Base-by-base conservation (phyloP, 2,329 filamentous ascomycete genomes). In the Pseudocercospora vitis region DNA sequence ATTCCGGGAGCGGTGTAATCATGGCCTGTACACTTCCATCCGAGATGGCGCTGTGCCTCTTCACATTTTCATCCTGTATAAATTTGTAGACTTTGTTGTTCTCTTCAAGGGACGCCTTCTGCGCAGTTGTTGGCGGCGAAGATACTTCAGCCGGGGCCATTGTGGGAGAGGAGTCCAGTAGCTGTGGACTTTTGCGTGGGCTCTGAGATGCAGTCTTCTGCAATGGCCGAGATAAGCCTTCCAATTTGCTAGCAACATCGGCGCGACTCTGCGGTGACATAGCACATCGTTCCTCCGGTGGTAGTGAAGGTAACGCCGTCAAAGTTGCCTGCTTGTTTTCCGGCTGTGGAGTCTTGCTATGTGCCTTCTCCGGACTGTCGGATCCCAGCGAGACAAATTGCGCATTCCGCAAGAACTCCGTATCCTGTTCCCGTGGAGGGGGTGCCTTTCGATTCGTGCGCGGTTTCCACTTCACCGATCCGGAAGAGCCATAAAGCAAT, bases 21-120 rank as follows among this genome's bases (percentile, higher is more conserved):
- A 42, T 52, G 4, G 60, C 56, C 9, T 50, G 52, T 7, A 67
- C 53, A 18, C 59, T 61, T n/a, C 55, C 60, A 32, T 60, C 53
- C 35, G 62, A 64, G 28, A 65, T 57, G 8, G 58, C 53, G 39
- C 60, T 64, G 48, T 68, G 64, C 9, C 64, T 53, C 45, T 65
- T 65, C n/a, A 57, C 63, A 44, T 67, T 68, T 45, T 66, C 62
- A 48, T 63, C 60, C 39, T 61, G 64, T 14, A 63, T 61, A 39
- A 60, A 48, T 44, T 50, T 57, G 55, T 63, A 63, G 3, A 60
- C 55, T 21, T 48, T 45, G 39, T 63, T 63, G 49, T 63, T 63
- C 18, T 57, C 59, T 32, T 61, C 55, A 14, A 63, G 50, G 23
- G 53, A 58, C 35, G 50, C 49, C 37, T 59, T 56, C 23, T 53